Evolutionary conservation across 106 monocot species (phyloP).

Genomic region (Phalaenopsis equestris): DNA sequence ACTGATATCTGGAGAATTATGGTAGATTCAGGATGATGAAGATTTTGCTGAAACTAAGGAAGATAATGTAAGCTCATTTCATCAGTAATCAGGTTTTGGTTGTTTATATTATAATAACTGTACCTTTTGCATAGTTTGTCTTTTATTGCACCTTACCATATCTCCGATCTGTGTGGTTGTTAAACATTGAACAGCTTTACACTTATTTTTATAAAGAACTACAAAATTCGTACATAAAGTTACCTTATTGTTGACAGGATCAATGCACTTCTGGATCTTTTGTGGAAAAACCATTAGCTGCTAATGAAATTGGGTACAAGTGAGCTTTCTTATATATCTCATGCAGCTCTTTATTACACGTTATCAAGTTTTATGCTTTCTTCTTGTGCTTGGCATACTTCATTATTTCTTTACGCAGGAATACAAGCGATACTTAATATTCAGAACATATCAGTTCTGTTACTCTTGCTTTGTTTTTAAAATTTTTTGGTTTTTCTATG

Average conservation of each 20-base stretch:
- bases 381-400: background rate
- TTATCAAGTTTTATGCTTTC: background rate
- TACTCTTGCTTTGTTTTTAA: background rate
- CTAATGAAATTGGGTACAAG: background rate
- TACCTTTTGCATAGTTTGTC: background rate
- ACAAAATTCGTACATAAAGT: background rate
- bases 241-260: constrained; percentile 25
- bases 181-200: background rate
- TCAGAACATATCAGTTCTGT: background rate
- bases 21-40: constrained; percentile 78
- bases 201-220: background rate
- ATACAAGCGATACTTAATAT: background rate
- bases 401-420: background rate
- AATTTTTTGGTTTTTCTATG: background rate
- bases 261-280: constrained; percentile 26
- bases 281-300: constrained; percentile 1
- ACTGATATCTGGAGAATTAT: background rate
- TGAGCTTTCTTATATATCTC: constrained; percentile 1
- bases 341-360: background rate
- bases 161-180: background rate
- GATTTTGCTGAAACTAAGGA: constrained; percentile 56
- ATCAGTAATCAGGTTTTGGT: constrained; percentile 38
- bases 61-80: constrained; percentile 40
- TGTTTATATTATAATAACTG: background rate
- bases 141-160: background rate